A percentile compares a stretch with the other conserved stretches of the same genome.
Conservation (phyloP, 495 filamentous ascomycete species). For the Lasiosphaeris hirsuta region DNA sequence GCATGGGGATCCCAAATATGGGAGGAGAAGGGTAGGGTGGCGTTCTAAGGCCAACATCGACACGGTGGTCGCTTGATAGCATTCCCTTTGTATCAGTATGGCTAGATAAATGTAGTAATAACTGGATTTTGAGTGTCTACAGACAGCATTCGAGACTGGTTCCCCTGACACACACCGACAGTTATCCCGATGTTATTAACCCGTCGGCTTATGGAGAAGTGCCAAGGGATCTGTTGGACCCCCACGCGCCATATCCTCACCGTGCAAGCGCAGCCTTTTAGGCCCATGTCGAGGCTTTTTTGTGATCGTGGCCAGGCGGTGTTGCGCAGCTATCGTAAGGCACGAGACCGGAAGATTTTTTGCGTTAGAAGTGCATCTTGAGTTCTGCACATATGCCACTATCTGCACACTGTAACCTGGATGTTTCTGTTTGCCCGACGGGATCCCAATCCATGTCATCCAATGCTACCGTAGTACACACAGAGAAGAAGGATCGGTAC, state of each 20-base stretch:
- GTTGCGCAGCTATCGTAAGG: constrained; percentile 9
- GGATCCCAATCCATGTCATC: no score
- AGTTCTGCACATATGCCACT: no score
- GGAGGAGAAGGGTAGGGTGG: no score
- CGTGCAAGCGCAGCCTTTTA: background rate
- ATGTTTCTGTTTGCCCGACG: no score
- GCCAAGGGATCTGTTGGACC: constrained; percentile 2
- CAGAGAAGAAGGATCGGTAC: no score
- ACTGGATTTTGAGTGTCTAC: constrained; percentile 15
- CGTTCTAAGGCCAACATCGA: no score
- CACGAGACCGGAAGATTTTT: constrained; percentile 16
- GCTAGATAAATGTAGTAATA: no score
- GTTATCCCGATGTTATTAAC: background rate
- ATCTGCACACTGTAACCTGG: no score
- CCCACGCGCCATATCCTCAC: constrained; percentile 10
- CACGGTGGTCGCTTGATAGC: no score
- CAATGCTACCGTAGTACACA: no score
- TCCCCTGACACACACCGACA: background rate
- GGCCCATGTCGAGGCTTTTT: background rate
- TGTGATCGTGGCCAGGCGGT: background rate
- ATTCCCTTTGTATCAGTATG: no score
- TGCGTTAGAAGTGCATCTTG: background rate
- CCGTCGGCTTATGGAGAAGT: background rate
- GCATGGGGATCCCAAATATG: no score
- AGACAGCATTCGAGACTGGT: background rate